Base-by-base conservation (phyloP, 805 yeast species). In the Metschnikowia cubensis region DNA sequence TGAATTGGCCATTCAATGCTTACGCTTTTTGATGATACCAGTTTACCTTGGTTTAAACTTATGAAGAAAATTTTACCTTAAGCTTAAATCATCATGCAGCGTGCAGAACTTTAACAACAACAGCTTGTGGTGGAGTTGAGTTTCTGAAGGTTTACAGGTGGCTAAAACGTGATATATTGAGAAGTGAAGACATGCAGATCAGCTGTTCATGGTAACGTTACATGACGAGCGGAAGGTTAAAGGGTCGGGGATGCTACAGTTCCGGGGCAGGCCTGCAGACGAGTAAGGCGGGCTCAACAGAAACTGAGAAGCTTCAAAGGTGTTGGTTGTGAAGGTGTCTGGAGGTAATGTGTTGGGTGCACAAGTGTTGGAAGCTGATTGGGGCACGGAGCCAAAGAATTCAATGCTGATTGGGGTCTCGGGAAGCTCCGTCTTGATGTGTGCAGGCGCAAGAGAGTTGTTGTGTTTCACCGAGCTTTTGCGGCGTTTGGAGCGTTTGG, bases 321-420 rank as follows among this genome's bases (percentile, higher is more conserved):
- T 8, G 29, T 10, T 25, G 4, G 29, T 11, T 25, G 29, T 11
- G 8, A 25, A 22, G 1, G 25, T 22, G 29, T 22, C 8, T 10
- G 29, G 29, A 8, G 29, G 11, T 8, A 25, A 25, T 7, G 8
- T 25, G 29, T 25, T 25, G 29, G 29, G 29, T 10, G 11, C 29
- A 25, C 11, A 25, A 11, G 11, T 10, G 11, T 25, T 25, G 4
- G 29, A 25, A 25, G 29, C 11, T 25, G 29, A 38, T 8, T 11
- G 32, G 13, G 31, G 18, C 7, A 21, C 4, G 7, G n/a, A 4
- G 6, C 22, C 32, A 22, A 29, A 39, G 6, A 25, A 39, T 3
- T 39, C 42, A 6, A 38, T 13, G 33, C 70, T 75, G 41, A 50
- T 61, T 43, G 51, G 32, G 45, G 46, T 33, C 51, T 34, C 41